phyloP scores from a whole-genome alignment of 2,329 filamentous ascomycete genomes.

The Orbilia oligospora region DNA sequence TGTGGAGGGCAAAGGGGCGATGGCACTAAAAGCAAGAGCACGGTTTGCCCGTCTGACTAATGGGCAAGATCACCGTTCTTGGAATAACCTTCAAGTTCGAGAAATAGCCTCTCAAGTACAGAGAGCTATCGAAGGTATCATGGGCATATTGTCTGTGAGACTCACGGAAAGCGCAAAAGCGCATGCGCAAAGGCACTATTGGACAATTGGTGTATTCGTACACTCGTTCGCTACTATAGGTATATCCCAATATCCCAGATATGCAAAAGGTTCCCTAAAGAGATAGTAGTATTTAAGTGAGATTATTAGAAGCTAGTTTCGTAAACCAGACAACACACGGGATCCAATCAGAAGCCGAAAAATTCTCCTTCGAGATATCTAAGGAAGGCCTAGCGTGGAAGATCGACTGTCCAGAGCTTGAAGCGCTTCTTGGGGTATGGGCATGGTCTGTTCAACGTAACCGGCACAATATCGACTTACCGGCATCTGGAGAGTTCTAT shows the following conservation, averaged over 20 bases:
- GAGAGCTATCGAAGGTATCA: not conserved
- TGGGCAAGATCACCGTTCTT: not conserved
- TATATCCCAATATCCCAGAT: too few relatives aligned
- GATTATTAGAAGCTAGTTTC: too few relatives aligned
- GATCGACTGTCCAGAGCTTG: not conserved
- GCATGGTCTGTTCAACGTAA: not conserved
- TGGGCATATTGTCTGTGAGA: constrained; percentile 4
- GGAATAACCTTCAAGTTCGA: constrained; percentile 2
- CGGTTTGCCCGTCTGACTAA: not conserved
- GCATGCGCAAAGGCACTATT: not conserved
- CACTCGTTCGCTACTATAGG: too few relatives aligned
- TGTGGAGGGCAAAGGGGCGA: not conserved
- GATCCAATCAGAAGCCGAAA: too few relatives aligned
- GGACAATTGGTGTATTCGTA: not conserved
- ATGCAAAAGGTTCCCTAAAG: too few relatives aligned
- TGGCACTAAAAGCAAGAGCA: not conserved
- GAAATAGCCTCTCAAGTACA: constrained; percentile 3
- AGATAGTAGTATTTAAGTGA: too few relatives aligned
- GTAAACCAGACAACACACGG: too few relatives aligned
- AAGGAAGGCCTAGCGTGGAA: constrained; percentile 26
- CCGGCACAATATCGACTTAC: too few relatives aligned
- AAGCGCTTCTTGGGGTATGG: constrained; percentile 11
- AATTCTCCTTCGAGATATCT: too few relatives aligned
- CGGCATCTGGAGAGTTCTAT: too few relatives aligned
- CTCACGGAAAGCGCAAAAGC: not conserved